A percentile compares a stretch with the other conserved stretches of the same genome.
Evolutionary conservation across 345 rosid species (phyloP).

Genomic region (Lepidium aucheri): DNA sequence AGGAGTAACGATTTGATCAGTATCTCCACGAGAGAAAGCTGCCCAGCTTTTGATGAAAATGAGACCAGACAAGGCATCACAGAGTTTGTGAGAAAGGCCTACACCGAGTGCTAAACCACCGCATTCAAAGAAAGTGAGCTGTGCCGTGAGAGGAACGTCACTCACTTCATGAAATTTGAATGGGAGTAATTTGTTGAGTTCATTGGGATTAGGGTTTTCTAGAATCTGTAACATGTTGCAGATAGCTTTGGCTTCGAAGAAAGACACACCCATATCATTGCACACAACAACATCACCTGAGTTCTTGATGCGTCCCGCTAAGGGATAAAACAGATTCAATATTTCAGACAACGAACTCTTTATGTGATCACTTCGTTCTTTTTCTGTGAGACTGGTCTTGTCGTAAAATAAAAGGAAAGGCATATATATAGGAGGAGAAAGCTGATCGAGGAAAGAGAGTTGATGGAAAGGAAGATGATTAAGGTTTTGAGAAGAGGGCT

Average conservation of each 20-base stretch:
- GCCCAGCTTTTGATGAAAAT: slow-evolving; percentile 10
- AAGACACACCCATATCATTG: slow-evolving; percentile 9
- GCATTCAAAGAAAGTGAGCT: slow-evolving; percentile 11
- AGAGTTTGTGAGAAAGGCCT: slow-evolving; percentile 9
- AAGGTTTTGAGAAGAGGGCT: slow-evolving; percentile 29
- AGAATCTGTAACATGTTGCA: slow-evolving; percentile 6
- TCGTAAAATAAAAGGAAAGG: slow-evolving; percentile 21
- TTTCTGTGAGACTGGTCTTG: neutral
- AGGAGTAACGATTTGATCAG: slow-evolving; percentile 8
- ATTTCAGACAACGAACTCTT: slow-evolving; percentile 17
- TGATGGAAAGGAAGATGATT: neutral
- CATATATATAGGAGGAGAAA: slow-evolving; percentile 19
- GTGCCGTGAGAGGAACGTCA: slow-evolving; percentile 14
- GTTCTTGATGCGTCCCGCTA: slow-evolving; percentile 17
- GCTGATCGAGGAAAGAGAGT: slow-evolving; percentile 35
- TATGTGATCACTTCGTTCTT: neutral
- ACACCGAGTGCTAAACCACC: slow-evolving; percentile 12
- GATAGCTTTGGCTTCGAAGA: slow-evolving; percentile 8
- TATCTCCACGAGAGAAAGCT: neutral
- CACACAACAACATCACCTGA: neutral
- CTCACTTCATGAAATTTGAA: slow-evolving; percentile 8
- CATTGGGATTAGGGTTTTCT: slow-evolving; percentile 2
- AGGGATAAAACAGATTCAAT: slow-evolving; percentile 13
- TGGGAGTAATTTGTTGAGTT: slow-evolving; percentile 17
- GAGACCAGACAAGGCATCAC: neutral